phyloP scores from a whole-genome alignment of 345 rosid genomes.

The Melaleuca alternifolia region DNA sequence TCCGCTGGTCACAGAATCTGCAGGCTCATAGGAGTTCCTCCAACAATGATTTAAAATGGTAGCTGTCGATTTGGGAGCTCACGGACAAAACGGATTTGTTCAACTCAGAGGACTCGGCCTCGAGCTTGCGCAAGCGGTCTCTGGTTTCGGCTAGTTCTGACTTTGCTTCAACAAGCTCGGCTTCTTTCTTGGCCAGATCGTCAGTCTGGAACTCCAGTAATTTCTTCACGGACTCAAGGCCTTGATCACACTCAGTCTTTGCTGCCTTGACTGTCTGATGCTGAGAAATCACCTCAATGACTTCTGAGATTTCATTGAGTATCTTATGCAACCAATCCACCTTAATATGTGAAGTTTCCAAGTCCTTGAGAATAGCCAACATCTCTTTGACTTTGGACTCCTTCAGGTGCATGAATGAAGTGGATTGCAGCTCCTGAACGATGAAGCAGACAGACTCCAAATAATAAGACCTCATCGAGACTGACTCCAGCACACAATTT shows the following conservation, averaged over 20 bases:
- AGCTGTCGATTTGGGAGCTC: constrained; percentile 30
- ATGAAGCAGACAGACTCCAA: constrained; percentile 64
- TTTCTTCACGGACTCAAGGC: constrained; percentile 29
- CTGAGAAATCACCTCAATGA: constrained; percentile 31
- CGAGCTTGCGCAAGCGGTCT: constrained; percentile 25
- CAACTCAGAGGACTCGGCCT: constrained; percentile 26
- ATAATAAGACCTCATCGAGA: constrained; percentile 57
- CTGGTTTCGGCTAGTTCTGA: constrained; percentile 20
- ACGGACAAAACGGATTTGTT: constrained; percentile 21
- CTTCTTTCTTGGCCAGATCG: constrained; percentile 38
- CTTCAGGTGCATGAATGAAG: constrained; percentile 41
- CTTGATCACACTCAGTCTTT: constrained; percentile 24
- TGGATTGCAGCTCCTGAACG: constrained; percentile 62
- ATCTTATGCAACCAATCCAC: constrained; percentile 49
- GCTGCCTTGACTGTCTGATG: constrained; percentile 27
- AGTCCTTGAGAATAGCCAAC: constrained; percentile 67
- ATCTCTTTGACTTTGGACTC: constrained; percentile 56
- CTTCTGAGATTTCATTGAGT: constrained; percentile 46
- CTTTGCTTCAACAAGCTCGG: constrained; percentile 25
- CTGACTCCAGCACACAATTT: constrained; percentile 53
- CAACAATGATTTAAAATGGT: constrained; percentile 32
- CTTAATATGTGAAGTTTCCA: constrained; percentile 56
- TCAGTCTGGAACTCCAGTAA: constrained; percentile 33
- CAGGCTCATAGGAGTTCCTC: constrained; percentile 40
- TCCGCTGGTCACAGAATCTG: background rate